Evolutionary conservation across 2,329 filamentous ascomycete genomes (phyloP).

Genomic region (Hymenoscyphus fraxineus): DNA sequence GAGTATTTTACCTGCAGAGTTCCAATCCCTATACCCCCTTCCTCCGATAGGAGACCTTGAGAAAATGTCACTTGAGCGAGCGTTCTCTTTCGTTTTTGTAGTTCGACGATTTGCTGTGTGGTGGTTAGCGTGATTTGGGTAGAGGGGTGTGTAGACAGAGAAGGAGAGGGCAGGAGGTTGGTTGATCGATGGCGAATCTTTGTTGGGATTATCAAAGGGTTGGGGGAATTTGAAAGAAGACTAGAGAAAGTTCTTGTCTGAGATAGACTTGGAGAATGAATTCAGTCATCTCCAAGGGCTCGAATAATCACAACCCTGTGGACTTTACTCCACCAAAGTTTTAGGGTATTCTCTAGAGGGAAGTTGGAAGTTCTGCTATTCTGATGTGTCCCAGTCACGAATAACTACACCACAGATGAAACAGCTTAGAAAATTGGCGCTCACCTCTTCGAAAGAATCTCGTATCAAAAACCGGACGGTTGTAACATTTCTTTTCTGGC

Average conservation of each 20-base stretch:
- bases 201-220: neutral
- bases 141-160: neutral
- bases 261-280: no score
- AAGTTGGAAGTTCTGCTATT: no score
- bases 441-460: constrained; percentile 29
- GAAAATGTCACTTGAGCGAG: constrained; percentile 13
- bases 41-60: constrained; percentile 3
- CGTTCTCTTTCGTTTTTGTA: constrained; percentile 16
- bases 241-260: no score
- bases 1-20: neutral
- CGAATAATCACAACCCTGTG: no score
- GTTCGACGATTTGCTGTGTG: constrained; percentile 13
- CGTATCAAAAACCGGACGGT: constrained; percentile 30
- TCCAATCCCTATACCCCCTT: constrained; percentile 5
- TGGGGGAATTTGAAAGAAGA: no score
- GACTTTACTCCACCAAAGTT: no score
- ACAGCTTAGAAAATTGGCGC: no score
- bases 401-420: no score
- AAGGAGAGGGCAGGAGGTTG: neutral
- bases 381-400: no score
- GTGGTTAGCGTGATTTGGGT: neutral
- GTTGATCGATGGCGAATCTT: neutral
- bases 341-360: no score
- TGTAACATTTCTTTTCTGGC: constrained; percentile 27
- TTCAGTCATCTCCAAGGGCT: no score